Evolutionary conservation across 768 basidiomycete genomes (phyloP), one percentile per base, ranked within the genome.

Genomic region (Mycena albidolilacea): DNA sequence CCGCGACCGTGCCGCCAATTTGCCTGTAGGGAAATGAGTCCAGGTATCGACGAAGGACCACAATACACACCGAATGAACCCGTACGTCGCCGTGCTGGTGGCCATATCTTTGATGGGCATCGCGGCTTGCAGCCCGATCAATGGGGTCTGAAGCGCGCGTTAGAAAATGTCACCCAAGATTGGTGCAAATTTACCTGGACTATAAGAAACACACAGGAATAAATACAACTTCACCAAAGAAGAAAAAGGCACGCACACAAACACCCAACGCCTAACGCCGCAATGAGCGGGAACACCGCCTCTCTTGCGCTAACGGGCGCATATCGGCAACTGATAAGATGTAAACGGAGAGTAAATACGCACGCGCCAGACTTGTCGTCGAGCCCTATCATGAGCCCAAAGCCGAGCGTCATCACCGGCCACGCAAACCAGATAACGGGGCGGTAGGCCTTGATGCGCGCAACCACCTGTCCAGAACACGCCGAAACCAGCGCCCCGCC

Each of bases 81-180:
- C 88, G 77, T 92, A 93, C 0, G 90, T 90, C 0, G 88, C 84
- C 0, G 95, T 95, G 65, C 90, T 90, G 2, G 95, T 95, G 3
- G 95, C 94, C 94, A 96, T 95, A 74, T 96, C 94, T 76, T 90
- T 91, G 17, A 94, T 77, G 0, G 95, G 95, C 95, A 97, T 97
- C 0, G 95, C 92, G 1, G 94, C 93, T 82, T 96, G 95, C 15
- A 96, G 81, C 15, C 87, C 93, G 63, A 95, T 90, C 8, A 95
- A 81, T 0, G 93, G 94, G 6, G 85, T 85, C 90, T 92, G 11
- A 54, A 76, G 54, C 67, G 73, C 73, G 17, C 57, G 17, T 75
- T 21, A 71, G 59, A 65, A 21, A 63, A 35, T 50, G 30, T 38
- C 7, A 35, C 14, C 30, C n/a, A 52, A 19, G 43, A 38, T 30